Conservation (phyloP, 2,329 filamentous ascomycete genomes). For the Claviceps arundinis region DNA sequence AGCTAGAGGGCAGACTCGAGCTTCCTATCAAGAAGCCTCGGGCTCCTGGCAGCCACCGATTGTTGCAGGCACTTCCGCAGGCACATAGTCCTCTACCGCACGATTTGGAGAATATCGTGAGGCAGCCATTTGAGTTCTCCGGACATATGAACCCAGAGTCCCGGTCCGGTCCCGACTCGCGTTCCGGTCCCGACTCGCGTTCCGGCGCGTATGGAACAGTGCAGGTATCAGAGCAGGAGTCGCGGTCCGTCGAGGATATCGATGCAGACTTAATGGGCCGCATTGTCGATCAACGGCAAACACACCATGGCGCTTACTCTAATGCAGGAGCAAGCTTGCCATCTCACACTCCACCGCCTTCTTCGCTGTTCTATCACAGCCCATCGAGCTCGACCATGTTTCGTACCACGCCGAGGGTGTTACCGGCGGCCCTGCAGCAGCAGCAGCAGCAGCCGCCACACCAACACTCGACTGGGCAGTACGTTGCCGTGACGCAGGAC, state of each 20-base stretch:
- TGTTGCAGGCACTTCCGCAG: background rate
- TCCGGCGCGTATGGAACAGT: background rate
- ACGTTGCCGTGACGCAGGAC: background rate
- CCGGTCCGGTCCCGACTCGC: background rate
- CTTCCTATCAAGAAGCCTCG: conserved; percentile 7
- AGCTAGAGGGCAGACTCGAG: conserved; percentile 1
- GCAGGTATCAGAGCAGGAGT: conserved; percentile 1
- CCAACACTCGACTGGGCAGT: background rate
- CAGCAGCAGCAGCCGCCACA: background rate
- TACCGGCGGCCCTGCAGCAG: conserved; percentile 3
- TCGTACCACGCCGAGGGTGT: background rate
- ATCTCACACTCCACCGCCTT: conserved; percentile 1
- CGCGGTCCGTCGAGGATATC: conserved; percentile 4
- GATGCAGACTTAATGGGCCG: background rate
- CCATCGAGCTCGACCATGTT: conserved; percentile 2
- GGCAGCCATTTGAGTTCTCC: conserved; percentile 1
- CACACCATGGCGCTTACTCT: background rate
- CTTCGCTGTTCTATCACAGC: conserved; percentile 2
- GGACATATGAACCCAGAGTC: background rate
- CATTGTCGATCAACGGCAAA: background rate
- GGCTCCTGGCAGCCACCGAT: background rate
- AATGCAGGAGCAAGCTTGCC: conserved; percentile 2
- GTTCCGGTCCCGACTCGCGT: background rate
- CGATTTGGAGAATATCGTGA: background rate
- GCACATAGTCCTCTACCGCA: conserved; percentile 1